Evolutionary conservation across 257 asterid species (phyloP).

Genomic region (Lycium ferocissimum): DNA sequence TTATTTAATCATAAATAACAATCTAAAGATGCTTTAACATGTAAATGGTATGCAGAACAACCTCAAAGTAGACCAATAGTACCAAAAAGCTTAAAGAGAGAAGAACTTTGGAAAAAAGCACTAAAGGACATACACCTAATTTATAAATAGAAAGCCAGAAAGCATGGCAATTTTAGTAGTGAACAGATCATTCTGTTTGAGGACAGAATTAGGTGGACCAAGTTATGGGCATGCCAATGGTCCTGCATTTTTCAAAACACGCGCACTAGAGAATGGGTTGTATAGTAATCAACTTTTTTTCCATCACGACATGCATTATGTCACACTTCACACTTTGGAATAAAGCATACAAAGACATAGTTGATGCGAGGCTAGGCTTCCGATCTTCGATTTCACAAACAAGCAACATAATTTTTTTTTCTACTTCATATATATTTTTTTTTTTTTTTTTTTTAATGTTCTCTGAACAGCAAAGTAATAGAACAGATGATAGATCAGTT

Average conservation of each 20-base stretch:
- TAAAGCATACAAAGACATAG: background rate
- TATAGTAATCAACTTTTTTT: too few relatives aligned
- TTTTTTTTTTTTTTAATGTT: too few relatives aligned
- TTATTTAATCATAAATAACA: background rate
- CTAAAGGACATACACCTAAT: background rate
- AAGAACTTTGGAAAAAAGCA: background rate
- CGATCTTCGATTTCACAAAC: constrained; percentile 3
- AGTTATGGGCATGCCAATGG: constrained; percentile 4
- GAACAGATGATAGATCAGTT: constrained; percentile 2
- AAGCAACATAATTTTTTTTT: background rate
- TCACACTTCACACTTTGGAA: constrained; percentile 4
- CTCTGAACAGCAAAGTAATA: background rate
- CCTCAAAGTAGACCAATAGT: background rate
- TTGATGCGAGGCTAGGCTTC: background rate
- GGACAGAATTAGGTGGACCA: constrained; percentile 9
- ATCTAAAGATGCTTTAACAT: background rate
- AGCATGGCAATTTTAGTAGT: background rate
- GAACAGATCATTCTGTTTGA: background rate
- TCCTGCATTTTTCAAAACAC: background rate
- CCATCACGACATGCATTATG: background rate
- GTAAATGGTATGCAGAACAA: background rate
- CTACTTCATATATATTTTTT: too few relatives aligned
- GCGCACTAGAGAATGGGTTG: background rate
- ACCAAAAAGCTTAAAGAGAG: constrained; percentile 15
- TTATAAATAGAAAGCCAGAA: background rate